Conservation (phyloP, 2,329 filamentous ascomycete genomes). For the Periconia sp. region DNA sequence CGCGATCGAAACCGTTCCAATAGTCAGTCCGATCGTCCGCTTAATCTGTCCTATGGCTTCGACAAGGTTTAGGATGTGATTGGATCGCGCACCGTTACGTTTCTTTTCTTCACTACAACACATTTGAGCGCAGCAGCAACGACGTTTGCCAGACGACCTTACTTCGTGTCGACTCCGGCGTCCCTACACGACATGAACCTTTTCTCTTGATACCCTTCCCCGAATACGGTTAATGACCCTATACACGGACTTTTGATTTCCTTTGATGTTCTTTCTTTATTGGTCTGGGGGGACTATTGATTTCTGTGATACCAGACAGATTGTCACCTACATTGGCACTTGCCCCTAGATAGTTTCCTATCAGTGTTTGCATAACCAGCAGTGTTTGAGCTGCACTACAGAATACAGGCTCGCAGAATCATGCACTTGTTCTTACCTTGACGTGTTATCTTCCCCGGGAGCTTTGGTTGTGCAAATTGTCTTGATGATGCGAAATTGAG, state of each 20-base stretch:
- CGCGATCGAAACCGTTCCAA: conserved; percentile 10
- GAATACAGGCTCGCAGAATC: not conserved
- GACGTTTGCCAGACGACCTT: not conserved
- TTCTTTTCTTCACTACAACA: not conserved
- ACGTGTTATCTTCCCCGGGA: not conserved
- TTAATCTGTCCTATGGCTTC: conserved; percentile 16
- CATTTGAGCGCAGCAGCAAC: not conserved
- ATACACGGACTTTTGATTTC: conserved; percentile 10
- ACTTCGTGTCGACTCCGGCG: conserved; percentile 15
- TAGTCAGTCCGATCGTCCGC: conserved; percentile 16
- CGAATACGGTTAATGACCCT: conserved; percentile 33
- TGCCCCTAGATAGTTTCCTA: conserved; percentile 15
- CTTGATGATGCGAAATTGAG: no score
- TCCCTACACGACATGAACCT: conserved; percentile 3
- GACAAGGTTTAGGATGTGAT: conserved; percentile 12
- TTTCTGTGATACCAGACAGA: conserved; percentile 43
- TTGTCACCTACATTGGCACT: conserved; percentile 37
- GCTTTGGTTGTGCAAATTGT: no score
- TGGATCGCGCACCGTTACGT: not conserved
- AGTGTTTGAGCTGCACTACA: not conserved
- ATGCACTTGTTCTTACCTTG: not conserved
- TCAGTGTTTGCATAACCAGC: conserved; percentile 1
- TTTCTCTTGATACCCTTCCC: conserved; percentile 16
- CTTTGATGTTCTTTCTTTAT: not conserved
- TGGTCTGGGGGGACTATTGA: conserved; percentile 26